Percentiles rank a stretch among this genome's conserved stretches.
phyloP scores from a whole-genome alignment of 1,284 basidiomycete genomes.

The Apiotrichum montevideense region DNA sequence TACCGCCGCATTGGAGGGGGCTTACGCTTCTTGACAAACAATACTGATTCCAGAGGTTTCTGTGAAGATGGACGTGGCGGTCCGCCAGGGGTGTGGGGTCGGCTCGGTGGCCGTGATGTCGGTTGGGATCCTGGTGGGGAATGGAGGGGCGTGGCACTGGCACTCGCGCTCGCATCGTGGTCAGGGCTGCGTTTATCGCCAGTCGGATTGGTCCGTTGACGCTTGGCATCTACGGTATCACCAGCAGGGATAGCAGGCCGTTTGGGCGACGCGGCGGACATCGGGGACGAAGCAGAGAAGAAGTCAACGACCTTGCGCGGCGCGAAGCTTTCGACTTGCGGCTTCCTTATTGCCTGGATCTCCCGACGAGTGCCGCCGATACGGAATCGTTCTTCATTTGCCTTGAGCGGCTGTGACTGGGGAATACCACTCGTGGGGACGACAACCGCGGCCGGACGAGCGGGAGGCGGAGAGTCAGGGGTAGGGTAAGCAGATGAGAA shows the following conservation, averaged over 20 bases:
- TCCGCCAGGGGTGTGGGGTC: not conserved
- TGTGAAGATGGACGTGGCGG: not conserved
- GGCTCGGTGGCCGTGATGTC: not conserved
- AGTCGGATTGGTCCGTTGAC: no score
- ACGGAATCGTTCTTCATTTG: slow-evolving; percentile 5
- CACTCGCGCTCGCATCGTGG: not conserved
- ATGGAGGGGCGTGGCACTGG: no score
- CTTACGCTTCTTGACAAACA: slow-evolving; percentile 22
- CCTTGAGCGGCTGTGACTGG: not conserved
- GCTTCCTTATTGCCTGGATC: slow-evolving; percentile 5
- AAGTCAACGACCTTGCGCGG: slow-evolving; percentile 10
- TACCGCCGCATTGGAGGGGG: not conserved
- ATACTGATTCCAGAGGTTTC: slow-evolving; percentile 13
- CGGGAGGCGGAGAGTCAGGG: slow-evolving; percentile 1
- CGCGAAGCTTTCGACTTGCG: slow-evolving; percentile 15
- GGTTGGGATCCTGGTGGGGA: no score
- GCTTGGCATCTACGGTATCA: no score
- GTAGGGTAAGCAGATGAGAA: slow-evolving; percentile 15
- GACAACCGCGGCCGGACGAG: not conserved
- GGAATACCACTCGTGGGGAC: no score
- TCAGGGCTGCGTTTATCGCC: not conserved
- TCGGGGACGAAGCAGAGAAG: not conserved
- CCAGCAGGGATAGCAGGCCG: not conserved
- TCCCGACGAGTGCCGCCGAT: not conserved
- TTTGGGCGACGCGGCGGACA: not conserved